These are phyloP conservation scores for Pythium dissimile DNA, from an alignment of 352 stramenopile genomes.

Conservation along the genomic window DNA sequence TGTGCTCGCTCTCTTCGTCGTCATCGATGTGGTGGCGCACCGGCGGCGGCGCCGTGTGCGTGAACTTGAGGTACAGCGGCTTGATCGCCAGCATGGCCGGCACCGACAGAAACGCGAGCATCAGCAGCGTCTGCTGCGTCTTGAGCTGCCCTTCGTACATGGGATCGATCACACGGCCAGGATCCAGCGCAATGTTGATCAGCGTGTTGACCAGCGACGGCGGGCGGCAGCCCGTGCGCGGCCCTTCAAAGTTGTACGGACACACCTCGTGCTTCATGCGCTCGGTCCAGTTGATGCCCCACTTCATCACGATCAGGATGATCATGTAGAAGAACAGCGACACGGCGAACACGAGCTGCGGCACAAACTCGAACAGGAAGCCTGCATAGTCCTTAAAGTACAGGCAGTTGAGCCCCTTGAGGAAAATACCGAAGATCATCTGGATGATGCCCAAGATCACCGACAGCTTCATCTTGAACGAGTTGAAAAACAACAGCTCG, in stretches of 20 bases:
- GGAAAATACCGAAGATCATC: slow-evolving; percentile 97
- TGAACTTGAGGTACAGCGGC: slow-evolving; percentile 89
- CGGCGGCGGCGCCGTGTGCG: slow-evolving; percentile 45
- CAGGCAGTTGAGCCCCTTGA: slow-evolving; percentile 95
- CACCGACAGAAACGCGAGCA: slow-evolving; percentile 94
- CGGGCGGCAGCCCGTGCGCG: slow-evolving; percentile 93
- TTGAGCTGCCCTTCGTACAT: slow-evolving; percentile 94
- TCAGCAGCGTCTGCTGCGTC: slow-evolving; percentile 88
- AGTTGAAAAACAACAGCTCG: slow-evolving; percentile 99
- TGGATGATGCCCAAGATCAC: slow-evolving; percentile 99
- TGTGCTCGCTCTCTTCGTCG: slow-evolving; percentile 66
- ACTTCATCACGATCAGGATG: slow-evolving; percentile 99
- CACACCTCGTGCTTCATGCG: slow-evolving; percentile 91
- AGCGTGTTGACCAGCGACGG: slow-evolving; percentile 98
- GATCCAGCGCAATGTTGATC: slow-evolving; percentile 98
- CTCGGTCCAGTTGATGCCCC: slow-evolving; percentile 97
- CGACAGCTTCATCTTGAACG: slow-evolving; percentile 99
- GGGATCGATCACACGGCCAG: slow-evolving; percentile 91
- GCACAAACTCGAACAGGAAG: slow-evolving; percentile 98
- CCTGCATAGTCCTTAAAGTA: slow-evolving; percentile 96
- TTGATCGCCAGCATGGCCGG: slow-evolving; percentile 96
- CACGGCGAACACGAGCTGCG: slow-evolving; percentile 95
- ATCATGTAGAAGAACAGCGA: slow-evolving; percentile 99
- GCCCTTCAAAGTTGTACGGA: slow-evolving; percentile 92
- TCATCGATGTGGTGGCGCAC: slow-evolving; percentile 73